Base-by-base conservation (phyloP, 495 filamentous ascomycete species). In the Hypoxylon fuscum region DNA sequence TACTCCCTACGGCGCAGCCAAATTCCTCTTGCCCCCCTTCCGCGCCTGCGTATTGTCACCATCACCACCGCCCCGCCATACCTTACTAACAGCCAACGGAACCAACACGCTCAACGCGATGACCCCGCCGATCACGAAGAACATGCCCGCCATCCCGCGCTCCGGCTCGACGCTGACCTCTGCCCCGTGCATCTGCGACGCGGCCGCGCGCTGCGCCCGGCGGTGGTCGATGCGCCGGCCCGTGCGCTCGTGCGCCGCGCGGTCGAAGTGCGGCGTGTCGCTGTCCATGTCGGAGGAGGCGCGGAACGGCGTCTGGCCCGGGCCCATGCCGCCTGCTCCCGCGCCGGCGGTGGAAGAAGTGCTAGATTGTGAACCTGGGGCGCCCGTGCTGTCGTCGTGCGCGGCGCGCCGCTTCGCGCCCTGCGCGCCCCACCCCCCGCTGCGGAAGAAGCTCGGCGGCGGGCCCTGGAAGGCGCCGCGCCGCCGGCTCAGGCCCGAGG, bases 371-470 rank as follows among this genome's bases (percentile, higher is more conserved):
- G 55, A 42, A 5, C 67, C n/a, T n/a, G n/a, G n/a, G n/a, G n/a
- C 59, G 8, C 72, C 72, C 20, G 77, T 75, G 37, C 71, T 73
- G 55, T 72, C 66, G 51, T 76, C 75, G 55, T 81, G 79, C 54
- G 78, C 79, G 18, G 71, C 57, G 42, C 70, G 43, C 50, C 86
- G 59, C 73, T 87, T 84, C 41, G 76, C 72, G 11, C 66, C 54
- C 37, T 86, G 79, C 27, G 74, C 58, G 17, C 83, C 86, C 84
- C 87, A 92, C 3, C 91, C 93, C 1, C 92, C 93, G 49, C 82
- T 86, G 14, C 85, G 80, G 72, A 89, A 96, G 74, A 97, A 98
- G 59, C 85, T 89, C 0, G 95, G 94, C 53, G 95, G 94, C 7
- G 95, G 93, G 0, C 95, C 95, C 1, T 81, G 83, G 74, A 93